A percentile compares a stretch with the other conserved stretches of the same genome.
Evolutionary conservation across 2,329 filamentous ascomycete genomes (phyloP).

Genomic region (Bipolaris oryzae): DNA sequence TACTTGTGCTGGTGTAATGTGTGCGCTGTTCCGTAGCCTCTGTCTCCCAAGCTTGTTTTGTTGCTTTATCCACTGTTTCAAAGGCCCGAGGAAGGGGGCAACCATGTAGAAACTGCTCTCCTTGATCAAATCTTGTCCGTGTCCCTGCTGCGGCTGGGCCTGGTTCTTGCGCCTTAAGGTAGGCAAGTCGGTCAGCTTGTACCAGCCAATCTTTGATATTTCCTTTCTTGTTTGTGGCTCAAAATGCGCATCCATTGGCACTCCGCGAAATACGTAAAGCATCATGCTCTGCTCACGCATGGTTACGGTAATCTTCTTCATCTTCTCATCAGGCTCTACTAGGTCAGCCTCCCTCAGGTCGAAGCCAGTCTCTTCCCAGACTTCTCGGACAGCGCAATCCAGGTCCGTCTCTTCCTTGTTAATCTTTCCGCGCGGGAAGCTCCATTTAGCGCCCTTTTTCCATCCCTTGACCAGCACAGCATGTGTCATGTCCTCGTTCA

Average conservation of each 20-base stretch:
- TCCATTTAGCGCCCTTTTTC: slow-evolving; percentile 97
- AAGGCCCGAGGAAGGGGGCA: slow-evolving; percentile 81
- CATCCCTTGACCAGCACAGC: slow-evolving; percentile 94
- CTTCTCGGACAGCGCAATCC: slow-evolving; percentile 91
- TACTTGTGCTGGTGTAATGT: slow-evolving; percentile 24
- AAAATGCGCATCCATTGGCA: slow-evolving; percentile 86
- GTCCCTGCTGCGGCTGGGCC: slow-evolving; percentile 61
- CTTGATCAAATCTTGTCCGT: slow-evolving; percentile 62
- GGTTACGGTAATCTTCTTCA: slow-evolving; percentile 84
- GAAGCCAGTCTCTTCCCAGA: slow-evolving; percentile 94
- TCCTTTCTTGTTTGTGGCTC: slow-evolving; percentile 93
- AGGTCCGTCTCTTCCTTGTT: slow-evolving; percentile 96
- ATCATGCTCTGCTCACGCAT: slow-evolving; percentile 94
- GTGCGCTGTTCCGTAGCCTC: slow-evolving; percentile 41
- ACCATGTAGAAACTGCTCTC: slow-evolving; percentile 98
- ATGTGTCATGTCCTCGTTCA: slow-evolving; percentile 93
- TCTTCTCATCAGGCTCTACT: slow-evolving; percentile 69
- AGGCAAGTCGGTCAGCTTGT: slow-evolving; percentile 84
- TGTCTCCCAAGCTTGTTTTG: slow-evolving; percentile 75
- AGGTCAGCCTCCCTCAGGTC: slow-evolving; percentile 78
- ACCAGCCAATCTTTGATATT: slow-evolving; percentile 97
- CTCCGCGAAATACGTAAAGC: slow-evolving; percentile 87
- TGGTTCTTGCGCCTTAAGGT: slow-evolving; percentile 72
- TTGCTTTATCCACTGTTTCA: slow-evolving; percentile 89
- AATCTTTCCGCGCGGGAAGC: slow-evolving; percentile 95